Percentiles rank a stretch among this genome's conserved stretches.
Evolutionary conservation across 805 yeast species (phyloP).

Genomic region (Allodekkera sacchari): DNA sequence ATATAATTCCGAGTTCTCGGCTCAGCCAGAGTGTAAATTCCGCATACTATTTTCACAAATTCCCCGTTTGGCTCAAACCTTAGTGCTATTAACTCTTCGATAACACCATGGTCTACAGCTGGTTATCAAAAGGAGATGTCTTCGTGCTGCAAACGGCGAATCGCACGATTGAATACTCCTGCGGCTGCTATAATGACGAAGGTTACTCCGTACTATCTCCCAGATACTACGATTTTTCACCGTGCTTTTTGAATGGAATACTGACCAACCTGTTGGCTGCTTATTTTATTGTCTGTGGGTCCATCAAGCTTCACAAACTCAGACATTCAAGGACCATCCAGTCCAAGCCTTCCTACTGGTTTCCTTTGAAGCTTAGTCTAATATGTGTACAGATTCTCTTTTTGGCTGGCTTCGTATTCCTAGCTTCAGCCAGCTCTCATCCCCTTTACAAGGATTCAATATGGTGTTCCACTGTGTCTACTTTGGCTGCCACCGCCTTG

Average conservation of each 20-base stretch:
- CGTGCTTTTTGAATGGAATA: constrained; percentile 42
- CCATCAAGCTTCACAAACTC: constrained; percentile 26
- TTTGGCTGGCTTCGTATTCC: constrained; percentile 17
- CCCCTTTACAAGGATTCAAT: constrained; percentile 19
- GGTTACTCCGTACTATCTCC: constrained; percentile 35
- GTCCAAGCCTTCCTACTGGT: constrained; percentile 28
- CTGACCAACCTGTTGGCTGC: constrained; percentile 28
- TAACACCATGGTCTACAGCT: no score
- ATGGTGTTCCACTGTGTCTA: constrained; percentile 22
- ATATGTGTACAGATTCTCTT: constrained; percentile 31
- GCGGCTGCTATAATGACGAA: constrained; percentile 31
- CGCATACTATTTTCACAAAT: no score
- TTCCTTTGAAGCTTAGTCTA: constrained; percentile 34
- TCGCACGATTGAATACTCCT: constrained; percentile 4
- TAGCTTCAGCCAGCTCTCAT: constrained; percentile 16
- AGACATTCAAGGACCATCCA: constrained; percentile 24
- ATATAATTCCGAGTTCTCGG: no score
- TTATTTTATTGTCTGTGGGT: constrained; percentile 30
- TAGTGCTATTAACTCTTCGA: no score
- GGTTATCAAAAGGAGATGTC: no score
- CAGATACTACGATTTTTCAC: constrained; percentile 40
- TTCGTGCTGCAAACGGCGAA: no score
- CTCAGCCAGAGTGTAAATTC: no score
- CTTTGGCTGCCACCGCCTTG: constrained; percentile 37
- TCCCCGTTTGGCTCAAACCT: no score